Conservation (phyloP, 768 basidiomycete genomes). For the Russula dissimulans region DNA sequence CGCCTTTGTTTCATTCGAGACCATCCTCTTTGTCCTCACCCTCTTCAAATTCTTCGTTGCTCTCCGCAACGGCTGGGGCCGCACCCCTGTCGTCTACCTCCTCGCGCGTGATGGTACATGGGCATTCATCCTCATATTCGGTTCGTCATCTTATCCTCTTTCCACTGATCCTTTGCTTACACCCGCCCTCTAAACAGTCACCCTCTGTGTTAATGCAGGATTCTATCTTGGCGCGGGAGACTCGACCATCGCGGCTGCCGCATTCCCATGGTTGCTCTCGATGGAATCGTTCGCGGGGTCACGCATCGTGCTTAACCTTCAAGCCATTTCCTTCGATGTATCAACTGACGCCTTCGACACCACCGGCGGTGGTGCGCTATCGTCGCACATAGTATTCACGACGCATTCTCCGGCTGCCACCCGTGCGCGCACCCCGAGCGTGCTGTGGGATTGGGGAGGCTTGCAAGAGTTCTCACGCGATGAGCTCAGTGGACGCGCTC, state of each 20-base stretch:
- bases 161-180: background rate
- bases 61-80: slow-evolving; percentile 20
- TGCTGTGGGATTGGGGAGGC: slow-evolving; percentile 15
- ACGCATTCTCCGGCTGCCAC: background rate
- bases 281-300: slow-evolving; percentile 11
- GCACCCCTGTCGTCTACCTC: slow-evolving; percentile 19
- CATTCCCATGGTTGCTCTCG: slow-evolving; percentile 12
- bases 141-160: slow-evolving; percentile 10
- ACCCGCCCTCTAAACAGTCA: background rate
- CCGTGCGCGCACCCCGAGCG: background rate
- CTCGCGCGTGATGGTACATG: slow-evolving; percentile 24
- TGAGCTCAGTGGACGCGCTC: background rate
- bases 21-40: slow-evolving; percentile 23
- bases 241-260: slow-evolving; percentile 1
- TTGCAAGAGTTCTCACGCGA: background rate
- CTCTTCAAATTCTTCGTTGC: slow-evolving; percentile 20
- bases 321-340: background rate
- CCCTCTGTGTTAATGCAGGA: slow-evolving; percentile 11
- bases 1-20: slow-evolving; percentile 22
- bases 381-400: slow-evolving; percentile 9
- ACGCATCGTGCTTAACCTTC: slow-evolving; percentile 11
- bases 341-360: background rate
- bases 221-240: slow-evolving; percentile 14
- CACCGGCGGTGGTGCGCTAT: background rate
- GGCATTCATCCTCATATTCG: slow-evolving; percentile 23